Evolutionary conservation across 1,284 basidiomycete genomes (phyloP).

Genomic region (Spongispora temasekensis): DNA sequence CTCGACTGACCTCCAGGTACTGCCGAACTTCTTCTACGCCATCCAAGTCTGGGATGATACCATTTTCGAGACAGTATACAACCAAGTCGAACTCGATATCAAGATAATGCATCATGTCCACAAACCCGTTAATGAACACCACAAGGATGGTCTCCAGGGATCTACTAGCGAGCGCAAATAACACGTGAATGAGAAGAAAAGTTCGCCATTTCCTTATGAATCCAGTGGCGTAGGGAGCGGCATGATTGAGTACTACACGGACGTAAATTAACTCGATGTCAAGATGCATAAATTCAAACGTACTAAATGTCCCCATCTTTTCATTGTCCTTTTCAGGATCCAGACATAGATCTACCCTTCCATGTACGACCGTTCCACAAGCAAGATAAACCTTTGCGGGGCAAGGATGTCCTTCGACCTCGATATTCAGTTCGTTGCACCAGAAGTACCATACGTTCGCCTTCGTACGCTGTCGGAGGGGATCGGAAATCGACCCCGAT

Average conservation of each 20-base stretch:
- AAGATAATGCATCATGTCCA: constrained; percentile 19
- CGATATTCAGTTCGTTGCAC: neutral
- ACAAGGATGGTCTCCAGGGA: constrained; percentile 9
- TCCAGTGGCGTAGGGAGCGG: constrained; percentile 18
- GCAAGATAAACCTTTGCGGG: neutral
- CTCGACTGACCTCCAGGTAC: constrained; percentile 13
- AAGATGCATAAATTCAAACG: neutral
- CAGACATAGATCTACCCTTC: neutral
- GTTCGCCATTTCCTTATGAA: constrained; percentile 21
- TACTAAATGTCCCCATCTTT: constrained; percentile 21
- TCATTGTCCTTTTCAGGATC: constrained; percentile 10
- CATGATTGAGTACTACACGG: constrained; percentile 19
- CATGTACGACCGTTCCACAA: neutral
- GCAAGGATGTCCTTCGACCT: constrained; percentile 2
- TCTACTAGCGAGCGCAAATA: constrained; percentile 18
- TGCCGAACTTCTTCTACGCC: constrained; percentile 11
- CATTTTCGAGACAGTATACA: constrained; percentile 14
- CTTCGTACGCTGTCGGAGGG: constrained; percentile 1
- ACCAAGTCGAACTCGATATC: constrained; percentile 21
- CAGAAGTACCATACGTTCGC: constrained; percentile 3
- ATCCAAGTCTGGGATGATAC: constrained; percentile 14
- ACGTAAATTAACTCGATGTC: too few species aligned
- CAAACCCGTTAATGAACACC: constrained; percentile 12
- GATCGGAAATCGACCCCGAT: neutral
- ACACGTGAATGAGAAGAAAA: constrained; percentile 25